Conservation (phyloP, 2,329 filamentous ascomycete genomes). For the Daldinia sp. region DNA sequence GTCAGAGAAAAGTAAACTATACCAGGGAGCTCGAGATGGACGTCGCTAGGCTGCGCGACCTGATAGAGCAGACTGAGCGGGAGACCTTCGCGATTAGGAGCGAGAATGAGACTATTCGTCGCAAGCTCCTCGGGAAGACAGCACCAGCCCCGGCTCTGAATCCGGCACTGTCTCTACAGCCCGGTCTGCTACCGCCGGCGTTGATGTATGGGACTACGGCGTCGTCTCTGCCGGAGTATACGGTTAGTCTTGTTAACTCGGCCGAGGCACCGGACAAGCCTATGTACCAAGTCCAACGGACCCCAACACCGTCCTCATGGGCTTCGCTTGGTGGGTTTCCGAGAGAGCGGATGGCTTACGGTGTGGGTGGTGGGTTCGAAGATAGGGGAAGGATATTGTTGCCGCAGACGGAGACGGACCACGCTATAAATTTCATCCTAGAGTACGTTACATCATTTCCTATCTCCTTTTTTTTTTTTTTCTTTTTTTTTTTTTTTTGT, state of each 20-base stretch:
- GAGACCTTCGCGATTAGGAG: slow-evolving; percentile 54
- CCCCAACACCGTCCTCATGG: slow-evolving; percentile 29
- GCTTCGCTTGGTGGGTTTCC: slow-evolving; percentile 8
- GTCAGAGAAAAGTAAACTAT: slow-evolving; percentile 68
- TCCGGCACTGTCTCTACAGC: neutral
- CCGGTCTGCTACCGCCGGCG: neutral
- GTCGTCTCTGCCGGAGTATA: slow-evolving; percentile 42
- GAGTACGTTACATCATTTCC: slow-evolving; percentile 58
- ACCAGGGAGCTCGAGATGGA: slow-evolving; percentile 67
- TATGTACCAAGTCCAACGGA: slow-evolving; percentile 56
- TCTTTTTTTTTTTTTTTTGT: neutral
- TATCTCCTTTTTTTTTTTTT: neutral
- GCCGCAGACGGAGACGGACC: slow-evolving; percentile 58
- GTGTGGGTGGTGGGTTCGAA: neutral
- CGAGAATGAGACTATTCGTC: slow-evolving; percentile 60
- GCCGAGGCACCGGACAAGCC: slow-evolving; percentile 58
- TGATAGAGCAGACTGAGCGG: slow-evolving; percentile 58
- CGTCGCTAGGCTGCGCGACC: slow-evolving; percentile 60
- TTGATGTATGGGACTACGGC: slow-evolving; percentile 1
- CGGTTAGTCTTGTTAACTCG: slow-evolving; percentile 57
- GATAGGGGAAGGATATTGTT: slow-evolving; percentile 15
- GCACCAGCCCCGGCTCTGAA: neutral
- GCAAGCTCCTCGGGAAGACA: slow-evolving; percentile 47
- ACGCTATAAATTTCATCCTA: slow-evolving; percentile 66
- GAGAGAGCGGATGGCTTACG: neutral